Percentiles rank a stretch among this genome's conserved stretches.
Conservation (phyloP, 805 yeast genomes). For the Ogataea populi-albae region DNA sequence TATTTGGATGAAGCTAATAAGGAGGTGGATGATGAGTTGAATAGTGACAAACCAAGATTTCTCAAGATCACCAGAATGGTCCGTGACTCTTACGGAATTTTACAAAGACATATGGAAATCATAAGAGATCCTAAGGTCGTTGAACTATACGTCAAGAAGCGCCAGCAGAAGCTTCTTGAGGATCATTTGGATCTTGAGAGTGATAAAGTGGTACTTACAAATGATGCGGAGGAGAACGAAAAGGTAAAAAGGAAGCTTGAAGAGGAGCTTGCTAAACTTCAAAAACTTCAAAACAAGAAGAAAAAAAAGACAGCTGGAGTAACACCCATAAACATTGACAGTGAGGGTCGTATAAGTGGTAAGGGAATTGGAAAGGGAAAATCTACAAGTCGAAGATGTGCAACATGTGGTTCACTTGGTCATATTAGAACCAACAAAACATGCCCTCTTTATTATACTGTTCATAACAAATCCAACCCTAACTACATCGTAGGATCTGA, state of each 20-base stretch:
- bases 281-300: slow-evolving; percentile 63
- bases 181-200: slow-evolving; percentile 55
- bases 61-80: slow-evolving; percentile 74
- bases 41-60: slow-evolving; percentile 29
- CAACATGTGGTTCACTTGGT: slow-evolving; percentile 93
- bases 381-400: slow-evolving; percentile 77
- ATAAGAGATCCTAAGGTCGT: slow-evolving; percentile 85
- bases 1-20: slow-evolving; percentile 35
- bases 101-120: slow-evolving; percentile 75
- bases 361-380: slow-evolving; percentile 73
- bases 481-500: slow-evolving; percentile 34
- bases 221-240: slow-evolving; percentile 79
- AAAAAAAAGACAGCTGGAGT: slow-evolving; percentile 31
- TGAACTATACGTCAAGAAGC: slow-evolving; percentile 71
- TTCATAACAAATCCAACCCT: slow-evolving; percentile 35
- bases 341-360: slow-evolving; percentile 46
- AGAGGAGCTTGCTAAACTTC: slow-evolving; percentile 78
- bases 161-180: slow-evolving; percentile 33
- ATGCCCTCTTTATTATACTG: slow-evolving; percentile 77
- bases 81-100: slow-evolving; percentile 78
- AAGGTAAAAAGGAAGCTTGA: slow-evolving; percentile 74
- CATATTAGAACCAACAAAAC: slow-evolving; percentile 89
- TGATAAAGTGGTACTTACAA: slow-evolving; percentile 72
- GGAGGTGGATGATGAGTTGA: slow-evolving; percentile 31
- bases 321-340: slow-evolving; percentile 34